phyloP scores from a whole-genome alignment of 2,329 filamentous ascomycete species.

The Ceratocystis diversiconidia region DNA sequence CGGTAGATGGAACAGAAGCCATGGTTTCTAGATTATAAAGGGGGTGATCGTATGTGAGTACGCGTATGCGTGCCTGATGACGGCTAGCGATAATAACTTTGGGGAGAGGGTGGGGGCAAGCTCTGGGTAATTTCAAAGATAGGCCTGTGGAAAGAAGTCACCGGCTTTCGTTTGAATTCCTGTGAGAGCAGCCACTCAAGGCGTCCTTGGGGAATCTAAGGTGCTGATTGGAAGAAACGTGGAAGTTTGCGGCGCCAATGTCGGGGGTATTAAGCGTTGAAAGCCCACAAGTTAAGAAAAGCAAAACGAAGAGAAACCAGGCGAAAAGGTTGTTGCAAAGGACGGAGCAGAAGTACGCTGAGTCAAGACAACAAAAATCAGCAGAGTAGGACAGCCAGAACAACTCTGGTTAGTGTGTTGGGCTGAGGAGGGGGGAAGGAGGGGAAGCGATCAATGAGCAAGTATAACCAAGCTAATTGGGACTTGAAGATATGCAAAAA shows the following conservation, averaged over 20 bases:
- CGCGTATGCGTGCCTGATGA: neutral
- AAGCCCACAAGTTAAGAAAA: neutral
- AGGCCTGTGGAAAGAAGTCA: neutral
- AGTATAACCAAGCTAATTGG: neutral
- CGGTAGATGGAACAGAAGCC: conserved; percentile 26
- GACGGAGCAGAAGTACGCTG: neutral
- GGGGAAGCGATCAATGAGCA: neutral
- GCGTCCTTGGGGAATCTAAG: conserved; percentile 14
- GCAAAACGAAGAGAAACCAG: neutral
- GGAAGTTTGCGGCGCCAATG: neutral
- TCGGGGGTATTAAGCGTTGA: neutral
- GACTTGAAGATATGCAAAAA: neutral
- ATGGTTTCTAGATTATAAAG: conserved; percentile 10
- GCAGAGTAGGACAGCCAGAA: neutral
- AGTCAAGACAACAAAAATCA: neutral
- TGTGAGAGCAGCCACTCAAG: conserved; percentile 18
- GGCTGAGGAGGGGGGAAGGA: neutral
- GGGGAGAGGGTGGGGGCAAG: neutral
- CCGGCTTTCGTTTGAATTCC: neutral
- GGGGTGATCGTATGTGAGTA: neutral
- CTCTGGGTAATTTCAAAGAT: neutral
- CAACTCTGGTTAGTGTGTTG: neutral
- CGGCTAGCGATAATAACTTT: neutral
- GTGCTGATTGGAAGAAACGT: neutral
- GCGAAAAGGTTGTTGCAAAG: neutral